Percentiles rank a stretch among this genome's conserved stretches.
Conservation (phyloP, 495 filamentous ascomycete genomes). For the Neurospora sp. region DNA sequence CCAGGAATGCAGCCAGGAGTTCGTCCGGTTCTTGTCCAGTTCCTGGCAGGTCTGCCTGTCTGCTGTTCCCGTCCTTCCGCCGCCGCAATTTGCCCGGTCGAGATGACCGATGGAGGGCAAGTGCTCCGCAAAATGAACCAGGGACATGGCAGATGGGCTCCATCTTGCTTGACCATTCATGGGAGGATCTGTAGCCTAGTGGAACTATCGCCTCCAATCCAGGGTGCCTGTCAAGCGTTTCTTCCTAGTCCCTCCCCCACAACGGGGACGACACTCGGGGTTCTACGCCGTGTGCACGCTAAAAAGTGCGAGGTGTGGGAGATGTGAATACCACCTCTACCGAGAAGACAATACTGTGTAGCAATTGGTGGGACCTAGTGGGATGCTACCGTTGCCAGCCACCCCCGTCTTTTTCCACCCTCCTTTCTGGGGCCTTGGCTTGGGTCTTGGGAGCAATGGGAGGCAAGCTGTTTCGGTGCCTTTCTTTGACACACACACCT, state of each 20-base stretch:
- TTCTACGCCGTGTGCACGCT: background rate
- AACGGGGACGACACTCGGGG: background rate
- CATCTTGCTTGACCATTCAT: background rate
- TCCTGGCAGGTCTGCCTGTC: background rate
- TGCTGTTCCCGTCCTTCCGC: background rate
- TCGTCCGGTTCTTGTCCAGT: background rate
- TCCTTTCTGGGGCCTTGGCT: background rate
- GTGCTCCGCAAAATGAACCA: background rate
- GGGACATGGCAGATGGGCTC: background rate
- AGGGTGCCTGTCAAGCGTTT: background rate
- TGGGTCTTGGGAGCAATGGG: background rate
- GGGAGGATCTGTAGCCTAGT: background rate
- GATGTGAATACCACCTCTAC: background rate
- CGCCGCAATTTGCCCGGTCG: background rate
- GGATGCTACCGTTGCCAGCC: background rate
- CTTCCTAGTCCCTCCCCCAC: background rate
- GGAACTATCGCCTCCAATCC: background rate
- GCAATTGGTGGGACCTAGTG: background rate
- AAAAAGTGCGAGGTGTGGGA: background rate
- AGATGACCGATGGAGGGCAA: background rate
- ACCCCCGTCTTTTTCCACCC: background rate
- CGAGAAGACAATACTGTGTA: background rate
- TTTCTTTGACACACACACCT: background rate
- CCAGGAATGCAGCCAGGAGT: background rate
- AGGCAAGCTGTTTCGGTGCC: background rate